phyloP scores from a whole-genome alignment of 73 alveolate species.

The Urostyla sp. region DNA sequence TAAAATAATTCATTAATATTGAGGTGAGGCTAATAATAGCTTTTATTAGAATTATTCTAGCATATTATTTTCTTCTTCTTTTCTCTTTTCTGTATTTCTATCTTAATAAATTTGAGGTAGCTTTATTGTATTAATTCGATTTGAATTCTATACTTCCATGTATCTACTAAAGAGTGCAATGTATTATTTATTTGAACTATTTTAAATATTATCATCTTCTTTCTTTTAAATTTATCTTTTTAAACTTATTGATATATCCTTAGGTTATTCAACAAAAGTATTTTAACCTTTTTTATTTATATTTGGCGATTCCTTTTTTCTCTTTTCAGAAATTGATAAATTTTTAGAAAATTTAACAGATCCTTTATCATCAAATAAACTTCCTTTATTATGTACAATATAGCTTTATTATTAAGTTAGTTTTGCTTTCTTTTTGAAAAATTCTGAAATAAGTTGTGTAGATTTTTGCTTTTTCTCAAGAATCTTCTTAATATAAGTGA shows the following conservation, averaged over 20 bases:
- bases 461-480: too few relatives aligned
- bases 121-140: conserved; percentile 26
- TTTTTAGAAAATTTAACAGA: neutral
- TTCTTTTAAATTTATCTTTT: neutral
- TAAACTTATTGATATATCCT: neutral
- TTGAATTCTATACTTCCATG: neutral
- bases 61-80: neutral
- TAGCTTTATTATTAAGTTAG: too few relatives aligned
- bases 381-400: too few relatives aligned
- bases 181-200: neutral
- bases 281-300: neutral
- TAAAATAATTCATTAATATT: too few relatives aligned
- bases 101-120: conserved; percentile 38
- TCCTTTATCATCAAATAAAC: too few relatives aligned
- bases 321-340: neutral
- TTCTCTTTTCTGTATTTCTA: neutral
- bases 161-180: conserved; percentile 11
- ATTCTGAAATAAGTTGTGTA: too few relatives aligned
- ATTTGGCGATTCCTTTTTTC: neutral
- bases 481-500: neutral
- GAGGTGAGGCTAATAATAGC: too few relatives aligned
- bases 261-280: neutral
- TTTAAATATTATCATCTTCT: neutral
- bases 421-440: too few relatives aligned
- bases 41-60: conserved; percentile 7